Percentiles rank a stretch among this genome's conserved stretches.
Conservation (phyloP, 192 early-diverging fungal genomes). For the Haplosporangium gracile region DNA sequence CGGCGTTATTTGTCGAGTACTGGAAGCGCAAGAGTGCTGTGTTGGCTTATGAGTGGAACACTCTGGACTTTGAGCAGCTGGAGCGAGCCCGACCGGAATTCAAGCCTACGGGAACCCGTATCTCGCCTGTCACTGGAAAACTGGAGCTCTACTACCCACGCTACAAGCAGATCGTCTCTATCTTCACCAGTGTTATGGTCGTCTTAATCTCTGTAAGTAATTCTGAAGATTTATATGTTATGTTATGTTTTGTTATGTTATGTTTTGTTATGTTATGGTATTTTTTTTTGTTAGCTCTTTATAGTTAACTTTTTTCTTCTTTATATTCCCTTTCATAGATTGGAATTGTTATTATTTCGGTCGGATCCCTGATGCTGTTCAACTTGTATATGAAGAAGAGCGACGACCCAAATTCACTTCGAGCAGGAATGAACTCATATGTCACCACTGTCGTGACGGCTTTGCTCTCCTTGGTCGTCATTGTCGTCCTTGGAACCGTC, state of each 20-base stretch:
- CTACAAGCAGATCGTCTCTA: conserved; percentile 43
- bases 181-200: conserved; percentile 56
- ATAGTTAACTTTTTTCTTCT: not conserved
- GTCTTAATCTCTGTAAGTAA: conserved; percentile 59
- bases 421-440: conserved; percentile 22
- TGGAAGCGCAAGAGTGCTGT: conserved; percentile 70
- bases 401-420: not conserved
- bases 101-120: conserved; percentile 60
- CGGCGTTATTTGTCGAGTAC: conserved; percentile 68
- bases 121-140: conserved; percentile 68
- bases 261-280: not conserved
- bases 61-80: conserved; percentile 60
- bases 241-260: not conserved
- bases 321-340: conserved; percentile 24
- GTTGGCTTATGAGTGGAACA: conserved; percentile 71
- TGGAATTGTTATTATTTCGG: conserved; percentile 61
- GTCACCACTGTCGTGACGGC: conserved; percentile 51
- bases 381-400: conserved; percentile 19
- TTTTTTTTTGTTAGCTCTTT: not conserved
- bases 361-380: conserved; percentile 53
- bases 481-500: conserved; percentile 63
- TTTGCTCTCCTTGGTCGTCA: conserved; percentile 64
- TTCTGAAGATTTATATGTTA: not conserved
- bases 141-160: conserved; percentile 62
- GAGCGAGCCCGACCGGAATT: conserved; percentile 74